Percentiles rank a stretch among this genome's conserved stretches.
Conservation (phyloP, 768 basidiomycete genomes). For the Boletus huronensis region DNA sequence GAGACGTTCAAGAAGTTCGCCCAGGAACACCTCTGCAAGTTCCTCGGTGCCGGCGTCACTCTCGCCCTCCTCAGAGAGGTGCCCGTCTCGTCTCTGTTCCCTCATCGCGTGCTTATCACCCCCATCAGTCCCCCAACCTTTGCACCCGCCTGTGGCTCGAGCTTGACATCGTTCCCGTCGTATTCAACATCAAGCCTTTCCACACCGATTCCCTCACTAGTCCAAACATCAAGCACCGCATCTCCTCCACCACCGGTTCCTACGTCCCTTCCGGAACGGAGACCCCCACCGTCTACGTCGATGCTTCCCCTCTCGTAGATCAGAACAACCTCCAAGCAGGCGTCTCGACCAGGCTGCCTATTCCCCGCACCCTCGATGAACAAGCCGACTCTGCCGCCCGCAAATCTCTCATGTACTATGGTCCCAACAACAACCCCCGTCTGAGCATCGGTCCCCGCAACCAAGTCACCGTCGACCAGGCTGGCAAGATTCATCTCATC, state of each 20-base stretch:
- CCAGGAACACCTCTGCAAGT: slow-evolving; percentile 77
- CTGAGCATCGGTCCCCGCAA: slow-evolving; percentile 79
- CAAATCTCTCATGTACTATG: slow-evolving; percentile 80
- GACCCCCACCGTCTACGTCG: slow-evolving; percentile 68
- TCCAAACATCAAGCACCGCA: slow-evolving; percentile 78
- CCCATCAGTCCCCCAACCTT: slow-evolving; percentile 64
- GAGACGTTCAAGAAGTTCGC: slow-evolving; percentile 69
- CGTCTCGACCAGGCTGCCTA: slow-evolving; percentile 58
- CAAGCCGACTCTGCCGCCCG: slow-evolving; percentile 85
- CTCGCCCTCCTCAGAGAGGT: slow-evolving; percentile 69
- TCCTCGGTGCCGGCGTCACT: slow-evolving; percentile 80
- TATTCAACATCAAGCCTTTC: slow-evolving; percentile 82
- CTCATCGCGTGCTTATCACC: slow-evolving; percentile 20
- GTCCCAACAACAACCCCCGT: slow-evolving; percentile 80
- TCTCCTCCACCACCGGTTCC: slow-evolving; percentile 76
- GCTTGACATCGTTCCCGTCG: slow-evolving; percentile 78
- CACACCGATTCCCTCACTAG: slow-evolving; percentile 76
- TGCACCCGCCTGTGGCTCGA: slow-evolving; percentile 84
- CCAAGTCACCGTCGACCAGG: slow-evolving; percentile 85
- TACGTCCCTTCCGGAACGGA: slow-evolving; percentile 74
- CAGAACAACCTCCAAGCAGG: slow-evolving; percentile 40
- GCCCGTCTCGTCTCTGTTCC: slow-evolving; percentile 11
- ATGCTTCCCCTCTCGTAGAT: slow-evolving; percentile 49
- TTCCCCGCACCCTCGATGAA: slow-evolving; percentile 74
- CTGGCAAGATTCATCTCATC: slow-evolving; percentile 79